Conservation (phyloP, 352 stramenopile species). For the Achlya hypogyna region DNA sequence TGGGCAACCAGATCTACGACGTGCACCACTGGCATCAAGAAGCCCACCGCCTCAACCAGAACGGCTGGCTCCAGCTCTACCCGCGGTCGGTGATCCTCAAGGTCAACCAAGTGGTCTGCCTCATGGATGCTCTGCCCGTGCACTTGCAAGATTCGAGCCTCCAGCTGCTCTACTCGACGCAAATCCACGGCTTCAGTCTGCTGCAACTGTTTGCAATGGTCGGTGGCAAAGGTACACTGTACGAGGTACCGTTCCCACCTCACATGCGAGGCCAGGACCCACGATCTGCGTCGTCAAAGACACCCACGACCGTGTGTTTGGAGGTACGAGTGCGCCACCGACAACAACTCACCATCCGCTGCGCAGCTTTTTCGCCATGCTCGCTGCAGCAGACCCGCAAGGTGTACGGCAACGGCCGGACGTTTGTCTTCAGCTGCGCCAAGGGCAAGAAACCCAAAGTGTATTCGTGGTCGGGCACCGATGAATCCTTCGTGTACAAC, state of each 20-base stretch:
- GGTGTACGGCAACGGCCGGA: slow-evolving; percentile 68
- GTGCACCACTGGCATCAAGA: slow-evolving; percentile 18
- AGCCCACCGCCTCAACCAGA: slow-evolving; percentile 20
- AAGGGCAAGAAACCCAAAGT: slow-evolving; percentile 31
- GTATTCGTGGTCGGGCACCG: slow-evolving; percentile 49
- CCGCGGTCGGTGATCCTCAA: slow-evolving; percentile 52
- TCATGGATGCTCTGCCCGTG: slow-evolving; percentile 46
- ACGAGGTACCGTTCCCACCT: slow-evolving; percentile 30
- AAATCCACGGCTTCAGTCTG: slow-evolving; percentile 56
- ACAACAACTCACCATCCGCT: background rate
- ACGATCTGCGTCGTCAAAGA: slow-evolving; percentile 63
- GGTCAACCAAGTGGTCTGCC: slow-evolving; percentile 53
- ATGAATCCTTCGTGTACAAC: slow-evolving; percentile 67
- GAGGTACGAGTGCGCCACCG: slow-evolving; percentile 5
- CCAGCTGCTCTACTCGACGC: slow-evolving; percentile 55
- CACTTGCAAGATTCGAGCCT: slow-evolving; percentile 63
- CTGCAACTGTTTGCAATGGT: slow-evolving; percentile 20
- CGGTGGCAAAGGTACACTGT: background rate
- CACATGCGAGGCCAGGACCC: slow-evolving; percentile 44
- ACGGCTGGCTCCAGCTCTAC: slow-evolving; percentile 21
- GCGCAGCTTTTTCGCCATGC: slow-evolving; percentile 45
- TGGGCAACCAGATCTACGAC: background rate
- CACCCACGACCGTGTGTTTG: slow-evolving; percentile 59
- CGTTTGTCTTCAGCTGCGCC: slow-evolving; percentile 60
- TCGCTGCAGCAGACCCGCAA: slow-evolving; percentile 42